Evolutionary conservation across 2,329 filamentous ascomycete genomes (phyloP), one percentile per base, ranked within the genome.

Genomic region (Fusarium goolgardi): DNA sequence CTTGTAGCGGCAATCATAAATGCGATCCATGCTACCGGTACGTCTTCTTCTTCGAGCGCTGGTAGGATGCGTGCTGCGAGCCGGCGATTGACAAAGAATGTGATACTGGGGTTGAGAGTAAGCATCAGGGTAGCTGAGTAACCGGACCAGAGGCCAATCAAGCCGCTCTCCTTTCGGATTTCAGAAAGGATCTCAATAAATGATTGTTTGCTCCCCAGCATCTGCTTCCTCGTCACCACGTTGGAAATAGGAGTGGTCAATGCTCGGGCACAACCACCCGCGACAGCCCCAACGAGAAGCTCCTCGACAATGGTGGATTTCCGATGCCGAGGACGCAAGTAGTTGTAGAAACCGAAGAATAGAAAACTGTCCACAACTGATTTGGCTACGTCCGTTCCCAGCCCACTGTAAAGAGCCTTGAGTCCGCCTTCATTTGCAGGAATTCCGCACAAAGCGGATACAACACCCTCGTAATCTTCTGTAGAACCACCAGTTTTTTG

Each of bases 101-200:
- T 97, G 67, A 97, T 85, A 68, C 91, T 90, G 2, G 94, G 94
- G 73, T 97, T 97, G 29, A 97, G 82, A 1, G 94, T 94, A 51
- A 97, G 80, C 39, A 97, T 84, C 59, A 97, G 78, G 23, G 87
- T 90, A 3, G 93, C 93, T 21, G 91, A 92, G 77, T 97, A 97
- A 1, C 94, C 94, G 1, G 93, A 90, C 94, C 94, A 97, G 72
- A 97, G 90, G 4, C 93, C 93, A 44, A 82, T 75, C 12, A 94
- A 62, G 0, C 94, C 93, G 70, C 90, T 91, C 75, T 95, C 90
- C 3, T 81, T 74, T 40, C 82, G 80, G 62, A 96, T 94, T 41
- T 86, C 83, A 2, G 81, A 78, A 20, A 90, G 83, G 31, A 93
- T 92, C 51, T 90, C 84, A 29, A 77, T 72, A 6, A 87, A 83